phyloP scores from a whole-genome alignment of 192 early-diverging fungal species.

The Coemansia sp. region DNA sequence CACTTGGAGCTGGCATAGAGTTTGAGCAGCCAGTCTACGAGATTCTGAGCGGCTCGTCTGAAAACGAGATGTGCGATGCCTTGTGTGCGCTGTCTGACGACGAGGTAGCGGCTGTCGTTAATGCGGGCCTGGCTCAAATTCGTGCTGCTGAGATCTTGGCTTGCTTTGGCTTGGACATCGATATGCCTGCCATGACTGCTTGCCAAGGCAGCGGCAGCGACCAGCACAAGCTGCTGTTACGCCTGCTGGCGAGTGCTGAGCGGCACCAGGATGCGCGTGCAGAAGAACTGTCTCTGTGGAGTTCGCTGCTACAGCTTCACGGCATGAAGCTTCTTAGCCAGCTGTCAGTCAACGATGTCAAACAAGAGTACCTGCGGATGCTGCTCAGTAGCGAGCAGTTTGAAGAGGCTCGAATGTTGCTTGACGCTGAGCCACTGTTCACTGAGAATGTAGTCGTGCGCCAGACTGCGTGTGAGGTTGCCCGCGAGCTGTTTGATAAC shows the following conservation, averaged over 20 bases:
- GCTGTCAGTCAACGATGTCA: conserved; percentile 11
- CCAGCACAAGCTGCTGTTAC: conserved; percentile 18
- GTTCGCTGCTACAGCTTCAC: neutral
- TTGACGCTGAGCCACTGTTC: conserved; percentile 8
- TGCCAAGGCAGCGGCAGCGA: conserved; percentile 11
- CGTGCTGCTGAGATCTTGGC: neutral
- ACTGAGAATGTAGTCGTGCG: neutral
- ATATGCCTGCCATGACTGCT: conserved; percentile 6
- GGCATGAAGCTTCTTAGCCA: conserved; percentile 1
- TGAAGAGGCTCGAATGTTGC: conserved; percentile 18
- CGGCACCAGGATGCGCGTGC: neutral
- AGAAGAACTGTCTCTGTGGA: conserved; percentile 11
- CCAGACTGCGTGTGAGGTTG: conserved; percentile 30
- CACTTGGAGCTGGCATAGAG: neutral
- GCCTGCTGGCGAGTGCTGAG: neutral
- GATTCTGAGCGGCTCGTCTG: neutral
- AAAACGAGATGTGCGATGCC: neutral
- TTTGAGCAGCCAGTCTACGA: neutral
- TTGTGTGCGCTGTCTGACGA: neutral
- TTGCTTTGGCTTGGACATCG: conserved; percentile 1
- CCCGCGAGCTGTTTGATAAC: conserved; percentile 42
- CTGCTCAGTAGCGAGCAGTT: conserved; percentile 17
- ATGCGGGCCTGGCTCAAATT: conserved; percentile 1
- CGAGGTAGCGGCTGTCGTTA: neutral
- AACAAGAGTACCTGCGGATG: conserved; percentile 13